These are phyloP conservation scores for Acephala macrosclerotiorum DNA, from an alignment of 2,329 filamentous ascomycete genomes.

Conservation along the genomic window DNA sequence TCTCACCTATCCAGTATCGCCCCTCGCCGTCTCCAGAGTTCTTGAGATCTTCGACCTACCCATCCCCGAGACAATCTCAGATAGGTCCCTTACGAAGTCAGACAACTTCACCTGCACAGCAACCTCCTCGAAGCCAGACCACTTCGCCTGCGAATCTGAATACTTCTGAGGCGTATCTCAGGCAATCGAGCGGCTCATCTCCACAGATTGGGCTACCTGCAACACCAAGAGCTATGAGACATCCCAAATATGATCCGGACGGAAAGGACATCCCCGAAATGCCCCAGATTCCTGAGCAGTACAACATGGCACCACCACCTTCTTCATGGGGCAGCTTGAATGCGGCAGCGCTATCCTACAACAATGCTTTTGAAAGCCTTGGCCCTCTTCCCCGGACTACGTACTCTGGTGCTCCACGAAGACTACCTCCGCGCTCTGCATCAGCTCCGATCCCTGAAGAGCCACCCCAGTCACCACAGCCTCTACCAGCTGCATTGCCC, in stretches of 20 bases:
- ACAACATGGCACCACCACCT: slow-evolving; percentile 40
- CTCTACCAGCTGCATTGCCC: slow-evolving; percentile 44
- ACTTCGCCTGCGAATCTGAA: slow-evolving; percentile 51
- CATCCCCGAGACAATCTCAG: slow-evolving; percentile 47
- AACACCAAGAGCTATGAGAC: slow-evolving; percentile 89
- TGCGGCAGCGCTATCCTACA: slow-evolving; percentile 33
- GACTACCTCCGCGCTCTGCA: slow-evolving; percentile 62
- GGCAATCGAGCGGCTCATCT: slow-evolving; percentile 58
- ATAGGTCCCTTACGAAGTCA: slow-evolving; percentile 62
- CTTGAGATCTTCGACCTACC: slow-evolving; percentile 32
- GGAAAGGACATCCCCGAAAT: slow-evolving; percentile 63
- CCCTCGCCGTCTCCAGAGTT: slow-evolving; percentile 37
- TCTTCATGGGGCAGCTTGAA: slow-evolving; percentile 37
- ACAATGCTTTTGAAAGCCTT: slow-evolving; percentile 39
- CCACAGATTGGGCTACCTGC: slow-evolving; percentile 79
- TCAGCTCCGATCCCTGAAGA: slow-evolving; percentile 64
- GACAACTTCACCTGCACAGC: slow-evolving; percentile 58
- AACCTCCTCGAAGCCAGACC: slow-evolving; percentile 66
- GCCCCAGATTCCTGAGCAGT: slow-evolving; percentile 59
- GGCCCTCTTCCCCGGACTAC: slow-evolving; percentile 44
- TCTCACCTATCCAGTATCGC: slow-evolving; percentile 41
- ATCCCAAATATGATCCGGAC: slow-evolving; percentile 72
- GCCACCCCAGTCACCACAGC: slow-evolving; percentile 42
- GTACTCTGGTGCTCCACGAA: slow-evolving; percentile 54
- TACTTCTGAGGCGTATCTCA: slow-evolving; percentile 40